Evolutionary conservation across 108 stramenopile species (phyloP).

Genomic region (Schizochytrium sp.): DNA sequence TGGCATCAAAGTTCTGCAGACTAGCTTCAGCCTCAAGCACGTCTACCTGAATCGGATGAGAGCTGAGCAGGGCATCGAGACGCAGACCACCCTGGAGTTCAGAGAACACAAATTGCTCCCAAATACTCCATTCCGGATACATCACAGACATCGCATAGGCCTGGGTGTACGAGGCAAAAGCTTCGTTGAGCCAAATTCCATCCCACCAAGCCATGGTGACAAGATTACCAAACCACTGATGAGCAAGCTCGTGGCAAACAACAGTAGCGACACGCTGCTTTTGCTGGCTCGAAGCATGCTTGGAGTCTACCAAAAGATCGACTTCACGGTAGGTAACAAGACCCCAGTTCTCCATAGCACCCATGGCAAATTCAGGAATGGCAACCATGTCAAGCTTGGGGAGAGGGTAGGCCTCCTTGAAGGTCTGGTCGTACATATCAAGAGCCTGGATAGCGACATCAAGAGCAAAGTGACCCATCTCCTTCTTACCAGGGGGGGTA

Average conservation of each 20-base stretch:
- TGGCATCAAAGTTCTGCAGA: constrained; percentile 96
- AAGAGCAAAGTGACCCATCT: constrained; percentile 84
- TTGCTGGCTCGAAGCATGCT: constrained; percentile 65
- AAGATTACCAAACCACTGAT: constrained; percentile 96
- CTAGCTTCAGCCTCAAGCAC: constrained; percentile 91
- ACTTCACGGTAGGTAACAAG: constrained; percentile 78
- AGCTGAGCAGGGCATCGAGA: constrained; percentile 85
- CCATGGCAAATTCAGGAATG: constrained; percentile 90
- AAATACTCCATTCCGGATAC: constrained; percentile 83
- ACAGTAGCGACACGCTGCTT: constrained; percentile 94
- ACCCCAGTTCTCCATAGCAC: constrained; percentile 98
- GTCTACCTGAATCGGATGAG: constrained; percentile 89
- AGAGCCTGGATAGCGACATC: constrained; percentile 83
- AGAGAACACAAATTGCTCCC: constrained; percentile 91
- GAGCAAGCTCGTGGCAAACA: constrained; percentile 96
- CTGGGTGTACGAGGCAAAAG: constrained; percentile 91
- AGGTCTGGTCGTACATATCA: constrained; percentile 89
- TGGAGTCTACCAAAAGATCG: background rate
- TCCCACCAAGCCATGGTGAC: constrained; percentile 98
- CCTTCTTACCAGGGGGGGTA: constrained; percentile 88
- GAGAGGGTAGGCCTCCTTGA: constrained; percentile 88
- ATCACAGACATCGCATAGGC: constrained; percentile 83
- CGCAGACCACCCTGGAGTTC: constrained; percentile 84
- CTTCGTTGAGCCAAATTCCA: constrained; percentile 97
- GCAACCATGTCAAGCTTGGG: constrained; percentile 97